Evolutionary conservation across 106 monocot species (phyloP), one percentile per base, ranked within the genome.

Genomic region (Iris macrosiphon): DNA sequence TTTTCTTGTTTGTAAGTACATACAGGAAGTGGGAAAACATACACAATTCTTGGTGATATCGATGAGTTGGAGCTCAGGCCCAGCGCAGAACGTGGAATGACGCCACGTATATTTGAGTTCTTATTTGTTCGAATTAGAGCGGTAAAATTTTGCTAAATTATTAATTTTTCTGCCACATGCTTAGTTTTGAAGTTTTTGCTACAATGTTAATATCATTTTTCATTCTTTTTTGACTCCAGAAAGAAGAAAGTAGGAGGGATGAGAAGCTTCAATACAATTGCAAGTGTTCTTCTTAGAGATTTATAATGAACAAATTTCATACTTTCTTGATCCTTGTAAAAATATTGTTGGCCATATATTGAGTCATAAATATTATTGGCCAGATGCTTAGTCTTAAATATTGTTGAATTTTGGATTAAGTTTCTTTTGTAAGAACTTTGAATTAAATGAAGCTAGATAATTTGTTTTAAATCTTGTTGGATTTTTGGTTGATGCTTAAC

Each of bases 11-110:
- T 69, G 35, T 43, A 28, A 51, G 6, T 80, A 32, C 58, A 95
- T 88, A 95, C 94, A 12, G 94, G 94, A 67, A 95, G 85, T 82
- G 94, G 94, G 31, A 95, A 95, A 44, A 95, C 94, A 33, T 72
- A 89, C 26, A 95, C 94, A 28, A 95, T 95, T 88, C 85, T 89
- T 65, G 94, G 94, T 29, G 94, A 95, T 44, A 82, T 95, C 43
- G 70, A 79, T 63, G 75, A 85, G 15, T 10, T 84, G 59, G 84
- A 89, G 45, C 21, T 71, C 11, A 70, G 52, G 32, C 82, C 89
- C 44, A 82, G 76, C 49, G 54, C 57, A 63, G 65, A 85, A 30
- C 81, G 89, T 37, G 94, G 94, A 52, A 95, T 95, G 84, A 95
- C 84, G 26, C 89, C 94, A 56, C 72, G 89, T 19, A 89, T 95